Percentiles rank a stretch among this genome's conserved stretches.
These are phyloP conservation scores for Phytopythium delawarense DNA, from an alignment of 352 stramenopile genomes.

Conservation along the genomic window DNA sequence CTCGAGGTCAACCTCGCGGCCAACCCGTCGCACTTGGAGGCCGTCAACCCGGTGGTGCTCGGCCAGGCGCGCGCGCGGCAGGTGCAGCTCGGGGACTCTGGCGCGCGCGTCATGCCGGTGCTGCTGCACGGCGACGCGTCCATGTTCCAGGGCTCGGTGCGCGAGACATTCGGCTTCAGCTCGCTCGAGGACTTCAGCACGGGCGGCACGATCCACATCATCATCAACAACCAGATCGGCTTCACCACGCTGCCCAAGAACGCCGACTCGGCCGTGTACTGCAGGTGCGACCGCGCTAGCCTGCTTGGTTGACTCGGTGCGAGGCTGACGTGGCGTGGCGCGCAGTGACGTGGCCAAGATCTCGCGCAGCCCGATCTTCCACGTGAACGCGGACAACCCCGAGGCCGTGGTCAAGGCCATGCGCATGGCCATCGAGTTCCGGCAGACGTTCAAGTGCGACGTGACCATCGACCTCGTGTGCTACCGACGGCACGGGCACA, in stretches of 20 bases:
- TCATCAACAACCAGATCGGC: slow-evolving; percentile 99
- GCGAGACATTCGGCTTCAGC: slow-evolving; percentile 81
- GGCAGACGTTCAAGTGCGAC: slow-evolving; percentile 93
- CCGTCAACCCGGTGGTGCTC: slow-evolving; percentile 96
- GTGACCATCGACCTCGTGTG: slow-evolving; percentile 99
- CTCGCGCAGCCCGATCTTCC: slow-evolving; percentile 92
- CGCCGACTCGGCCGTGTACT: slow-evolving; percentile 96
- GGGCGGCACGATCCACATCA: slow-evolving; percentile 97
- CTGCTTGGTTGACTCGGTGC: not conserved
- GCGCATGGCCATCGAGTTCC: slow-evolving; percentile 89
- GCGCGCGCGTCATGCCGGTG: slow-evolving; percentile 93
- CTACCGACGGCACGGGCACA: slow-evolving; percentile 98
- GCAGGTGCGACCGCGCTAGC: slow-evolving; percentile 47
- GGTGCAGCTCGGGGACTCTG: slow-evolving; percentile 68
- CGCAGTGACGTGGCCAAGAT: slow-evolving; percentile 96
- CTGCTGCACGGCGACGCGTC: slow-evolving; percentile 98
- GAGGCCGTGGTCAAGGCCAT: slow-evolving; percentile 91
- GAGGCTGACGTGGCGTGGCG: not conserved
- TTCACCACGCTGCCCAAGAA: slow-evolving; percentile 99
- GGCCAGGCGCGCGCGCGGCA: slow-evolving; percentile 96
- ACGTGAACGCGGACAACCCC: slow-evolving; percentile 98
- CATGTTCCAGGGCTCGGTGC: slow-evolving; percentile 79
- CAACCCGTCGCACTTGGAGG: slow-evolving; percentile 99
- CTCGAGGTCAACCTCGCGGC: slow-evolving; percentile 90
- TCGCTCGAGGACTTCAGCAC: slow-evolving; percentile 94